phyloP scores from a whole-genome alignment of 2,329 filamentous ascomycete genomes.

The Monilinia vaccinii-corymbosi region DNA sequence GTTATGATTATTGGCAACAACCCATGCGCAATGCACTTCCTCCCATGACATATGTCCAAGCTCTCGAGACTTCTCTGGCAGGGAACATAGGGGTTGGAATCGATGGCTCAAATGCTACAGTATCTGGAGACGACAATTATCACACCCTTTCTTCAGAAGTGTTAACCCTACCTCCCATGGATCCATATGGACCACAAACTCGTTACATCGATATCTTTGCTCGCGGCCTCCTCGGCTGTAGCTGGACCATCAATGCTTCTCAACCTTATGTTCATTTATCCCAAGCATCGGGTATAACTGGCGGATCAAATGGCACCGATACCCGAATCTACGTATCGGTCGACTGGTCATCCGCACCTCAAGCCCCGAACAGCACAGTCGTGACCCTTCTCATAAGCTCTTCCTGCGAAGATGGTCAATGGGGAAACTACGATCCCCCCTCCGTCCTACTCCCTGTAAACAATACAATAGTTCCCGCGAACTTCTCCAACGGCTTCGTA shows the following conservation, averaged over 20 bases:
- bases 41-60: slow-evolving; percentile 50
- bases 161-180: slow-evolving; percentile 46
- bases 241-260: slow-evolving; percentile 42
- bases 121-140: slow-evolving; percentile 57
- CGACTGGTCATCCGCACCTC: slow-evolving; percentile 43
- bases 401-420: slow-evolving; percentile 31
- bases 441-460: slow-evolving; percentile 47
- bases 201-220: slow-evolving; percentile 58
- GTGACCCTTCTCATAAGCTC: slow-evolving; percentile 46
- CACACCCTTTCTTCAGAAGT: slow-evolving; percentile 46
- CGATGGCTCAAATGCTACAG: slow-evolving; percentile 56
- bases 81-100: slow-evolving; percentile 56
- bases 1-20: slow-evolving; percentile 51
- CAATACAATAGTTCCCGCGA: slow-evolving; percentile 38
- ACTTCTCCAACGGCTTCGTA: slow-evolving; percentile 48
- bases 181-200: slow-evolving; percentile 45
- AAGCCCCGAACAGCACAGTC: slow-evolving; percentile 33
- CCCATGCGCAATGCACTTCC: slow-evolving; percentile 63
- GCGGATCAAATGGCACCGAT: slow-evolving; percentile 39
- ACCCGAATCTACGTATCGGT: slow-evolving; percentile 44
- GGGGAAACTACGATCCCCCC: slow-evolving; percentile 37
- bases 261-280: slow-evolving; percentile 44
- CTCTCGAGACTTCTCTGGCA: slow-evolving; percentile 45
- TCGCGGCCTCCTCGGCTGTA: slow-evolving; percentile 42
- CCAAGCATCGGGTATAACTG: slow-evolving; percentile 40